Base-by-base conservation (phyloP, 352 stramenopile species). In the Phytophthora vignae region DNA sequence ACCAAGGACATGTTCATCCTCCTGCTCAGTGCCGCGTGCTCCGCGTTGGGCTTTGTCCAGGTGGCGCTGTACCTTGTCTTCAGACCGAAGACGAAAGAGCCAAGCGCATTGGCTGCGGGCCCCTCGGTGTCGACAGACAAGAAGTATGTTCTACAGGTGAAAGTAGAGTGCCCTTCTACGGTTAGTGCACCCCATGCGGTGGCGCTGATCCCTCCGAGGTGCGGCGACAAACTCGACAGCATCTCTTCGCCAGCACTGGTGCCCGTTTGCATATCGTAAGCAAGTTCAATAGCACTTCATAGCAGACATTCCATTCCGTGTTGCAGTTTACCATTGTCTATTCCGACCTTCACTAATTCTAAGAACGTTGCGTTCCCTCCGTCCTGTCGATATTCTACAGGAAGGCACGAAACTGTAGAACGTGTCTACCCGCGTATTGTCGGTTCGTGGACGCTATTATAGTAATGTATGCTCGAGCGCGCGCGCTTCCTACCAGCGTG, bases 61-160 rank as follows among this genome's bases (percentile, higher is more conserved):
- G 71, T 78, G n/a, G 58, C 40, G 29, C 67, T 78, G 4, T 78
- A 69, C 58, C 46, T 78, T 14, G 29, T 67, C 22, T 78, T 76
- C 40, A 62, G 71, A 21, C 71, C 67, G 21, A n/a, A 19, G n/a
- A 25, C 17, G 4, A 53, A 29, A 49, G 15, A 3, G 8, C 42
- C 42, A 4, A n/a, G 42, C n/a, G 42, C 17, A 3, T 15, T 40
- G 44, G 12, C 19, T 31, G 52, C 36, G 29, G 40, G 48, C 22
- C 15, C 21, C 29, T 54, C 59, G 15, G n/a, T 40, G 7, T 33
- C 55, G 33, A 14, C 29, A 27, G 50, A 61, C 38, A 50, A 27
- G 22, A 72, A 56, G 19, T 48, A 57, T 25, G 38, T 60, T n/a
- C 31, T 73, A 14, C 60, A 42, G 40, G 22, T 69, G 15, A 64